Conservation (phyloP, 129 eudicot species). For the Flaveria robusta region DNA sequence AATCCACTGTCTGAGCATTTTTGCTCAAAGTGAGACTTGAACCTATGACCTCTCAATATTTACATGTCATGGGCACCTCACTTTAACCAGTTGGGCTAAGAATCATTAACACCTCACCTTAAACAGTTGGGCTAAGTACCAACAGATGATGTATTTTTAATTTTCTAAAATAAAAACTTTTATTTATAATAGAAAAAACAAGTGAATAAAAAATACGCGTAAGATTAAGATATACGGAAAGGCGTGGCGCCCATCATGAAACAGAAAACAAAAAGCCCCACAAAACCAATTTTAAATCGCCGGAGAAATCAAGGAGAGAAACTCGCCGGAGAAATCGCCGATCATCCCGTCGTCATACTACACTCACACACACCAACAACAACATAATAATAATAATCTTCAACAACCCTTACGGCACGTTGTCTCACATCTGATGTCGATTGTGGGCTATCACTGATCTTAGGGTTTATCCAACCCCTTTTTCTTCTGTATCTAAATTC, state of each 20-base stretch:
- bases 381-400: background rate
- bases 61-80: too few species aligned
- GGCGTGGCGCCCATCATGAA: slow-evolving; percentile 36
- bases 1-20: too few species aligned
- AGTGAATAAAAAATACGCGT: slow-evolving; percentile 12
- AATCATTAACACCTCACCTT: too few species aligned
- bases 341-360: slow-evolving; percentile 20
- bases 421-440: background rate
- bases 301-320: slow-evolving; percentile 35
- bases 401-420: slow-evolving; percentile 28
- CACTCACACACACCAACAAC: too few species aligned
- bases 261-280: slow-evolving; percentile 13
- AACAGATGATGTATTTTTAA: too few species aligned
- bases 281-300: slow-evolving; percentile 34
- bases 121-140: too few species aligned
- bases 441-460: slow-evolving; percentile 1
- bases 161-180: too few species aligned
- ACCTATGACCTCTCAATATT: too few species aligned
- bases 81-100: too few species aligned
- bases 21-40: too few species aligned
- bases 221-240: slow-evolving; percentile 19
- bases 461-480: slow-evolving; percentile 33
- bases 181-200: too few species aligned
- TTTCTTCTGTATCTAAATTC: background rate
- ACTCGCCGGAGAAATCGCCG: slow-evolving; percentile 29